Conservation (phyloP, 345 rosid species). For the Euclidium syriacum region DNA sequence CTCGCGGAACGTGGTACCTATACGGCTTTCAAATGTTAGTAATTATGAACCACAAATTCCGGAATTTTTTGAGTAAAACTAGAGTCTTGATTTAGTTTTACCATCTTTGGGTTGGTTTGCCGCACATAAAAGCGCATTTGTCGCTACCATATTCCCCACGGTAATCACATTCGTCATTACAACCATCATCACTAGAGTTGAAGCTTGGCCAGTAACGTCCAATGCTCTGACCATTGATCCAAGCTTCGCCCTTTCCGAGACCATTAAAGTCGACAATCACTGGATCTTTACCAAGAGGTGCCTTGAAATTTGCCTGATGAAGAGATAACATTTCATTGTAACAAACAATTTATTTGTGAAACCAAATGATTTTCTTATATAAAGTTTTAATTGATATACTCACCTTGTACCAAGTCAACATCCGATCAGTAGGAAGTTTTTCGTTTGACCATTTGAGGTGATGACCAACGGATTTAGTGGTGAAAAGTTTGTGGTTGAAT, state of each 20-base stretch:
- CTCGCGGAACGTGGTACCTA: slow-evolving; percentile 61
- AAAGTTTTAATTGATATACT: background rate
- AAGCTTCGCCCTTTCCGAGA: slow-evolving; percentile 65
- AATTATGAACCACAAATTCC: background rate
- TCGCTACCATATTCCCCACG: slow-evolving; percentile 32
- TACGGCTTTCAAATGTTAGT: background rate
- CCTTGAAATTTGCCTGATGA: slow-evolving; percentile 45
- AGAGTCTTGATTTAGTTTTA: too few species aligned
- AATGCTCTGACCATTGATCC: slow-evolving; percentile 66
- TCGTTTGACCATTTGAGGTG: slow-evolving; percentile 21
- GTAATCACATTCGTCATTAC: slow-evolving; percentile 43
- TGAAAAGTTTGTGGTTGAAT: slow-evolving; percentile 19
- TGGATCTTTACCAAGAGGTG: slow-evolving; percentile 55
- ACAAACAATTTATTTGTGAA: background rate
- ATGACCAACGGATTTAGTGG: background rate
- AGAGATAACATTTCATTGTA: background rate
- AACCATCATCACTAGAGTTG: slow-evolving; percentile 33
- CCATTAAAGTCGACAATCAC: slow-evolving; percentile 66
- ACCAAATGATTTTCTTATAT: background rate
- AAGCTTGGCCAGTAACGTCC: slow-evolving; percentile 67
- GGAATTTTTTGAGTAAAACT: background rate
- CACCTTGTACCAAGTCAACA: slow-evolving; percentile 68
- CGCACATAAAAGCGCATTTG: slow-evolving; percentile 44
- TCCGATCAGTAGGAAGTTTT: slow-evolving; percentile 31
- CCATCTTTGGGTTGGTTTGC: slow-evolving; percentile 56